phyloP scores from a whole-genome alignment of 2,329 filamentous ascomycete species.

The Orbilia blumenaviensis region DNA sequence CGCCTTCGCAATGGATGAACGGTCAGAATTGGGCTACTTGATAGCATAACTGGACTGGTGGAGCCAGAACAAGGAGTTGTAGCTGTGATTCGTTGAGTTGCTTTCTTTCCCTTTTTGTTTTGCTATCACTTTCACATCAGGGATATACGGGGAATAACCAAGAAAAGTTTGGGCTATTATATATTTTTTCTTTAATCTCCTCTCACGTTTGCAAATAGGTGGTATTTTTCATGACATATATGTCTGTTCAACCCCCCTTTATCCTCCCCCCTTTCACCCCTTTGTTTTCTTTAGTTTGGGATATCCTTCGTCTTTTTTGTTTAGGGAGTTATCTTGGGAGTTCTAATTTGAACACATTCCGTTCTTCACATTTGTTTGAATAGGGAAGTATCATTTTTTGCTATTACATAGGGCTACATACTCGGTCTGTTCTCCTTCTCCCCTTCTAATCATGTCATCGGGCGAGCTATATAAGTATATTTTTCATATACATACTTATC shows the following conservation, averaged over 20 bases:
- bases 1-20: slow-evolving; percentile 45
- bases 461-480: not conserved
- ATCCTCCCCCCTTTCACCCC: too few relatives aligned
- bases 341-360: not conserved
- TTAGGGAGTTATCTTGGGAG: not conserved
- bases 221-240: too few relatives aligned
- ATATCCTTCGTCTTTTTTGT: too few relatives aligned
- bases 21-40: too few relatives aligned
- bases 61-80: too few relatives aligned
- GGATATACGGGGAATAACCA: not conserved
- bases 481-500: not conserved
- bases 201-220: not conserved
- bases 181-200: not conserved
- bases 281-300: not conserved
- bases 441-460: too few relatives aligned
- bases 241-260: too few relatives aligned
- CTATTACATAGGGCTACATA: not conserved
- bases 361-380: not conserved
- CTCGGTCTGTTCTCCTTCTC: not conserved
- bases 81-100: not conserved
- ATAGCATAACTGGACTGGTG: too few relatives aligned
- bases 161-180: not conserved
- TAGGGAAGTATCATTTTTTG: too few relatives aligned
- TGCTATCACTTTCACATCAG: not conserved
- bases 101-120: not conserved